Evolutionary conservation across 306 rosid genomes (phyloP), one percentile per base, ranked within the genome.

Genomic region (Vigna unguiculata): DNA sequence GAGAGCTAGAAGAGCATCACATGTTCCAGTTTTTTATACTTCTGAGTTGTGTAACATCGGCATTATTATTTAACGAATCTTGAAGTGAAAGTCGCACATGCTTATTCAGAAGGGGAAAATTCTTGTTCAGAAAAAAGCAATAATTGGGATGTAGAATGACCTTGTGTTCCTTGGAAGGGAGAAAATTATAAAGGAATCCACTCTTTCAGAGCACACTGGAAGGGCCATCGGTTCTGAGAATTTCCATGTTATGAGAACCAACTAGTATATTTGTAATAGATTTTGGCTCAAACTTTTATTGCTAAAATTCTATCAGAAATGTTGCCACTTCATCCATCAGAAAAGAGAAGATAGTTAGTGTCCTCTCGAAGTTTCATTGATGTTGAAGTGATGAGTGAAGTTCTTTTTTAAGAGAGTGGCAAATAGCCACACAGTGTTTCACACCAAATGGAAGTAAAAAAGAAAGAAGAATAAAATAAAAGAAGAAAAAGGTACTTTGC

Each of bases 361-460:
- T 90, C 91, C 76, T 83, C 80, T 75, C 81, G 82, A 90, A 82
- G 96, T 74, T 90, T 89, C 90, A 85, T 87, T 73, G 79, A 88
- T 85, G 85, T 85, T 20, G 77, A 83, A 83, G 90, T 69, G 82
- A 72, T 55, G 82, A 77, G 76, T 74, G 84, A 69, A 71, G 24
- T 54, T 76, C 49, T 72, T 78, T 46, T 88, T 80, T 52, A 14
- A 0, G 5, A 38, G 24, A 79, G 86, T 75, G 84, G 75, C 83
- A 81, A 84, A 52, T 71, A 77, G 85, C 28, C 79, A 77, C 78
- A 45, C 45, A 80, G 28, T 14, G 82, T 71, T 85, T 88, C 81
- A 85, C 77, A 83, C 93, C 93, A 82, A 90, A 88, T 78, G 9
- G 52, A 79, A 77, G 75, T 21, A 58, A 67, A 79, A 40, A 9